Percentiles rank a stretch among this genome's conserved stretches.
phyloP scores from a whole-genome alignment of 345 rosid species.

The Carallia pectinifolia region DNA sequence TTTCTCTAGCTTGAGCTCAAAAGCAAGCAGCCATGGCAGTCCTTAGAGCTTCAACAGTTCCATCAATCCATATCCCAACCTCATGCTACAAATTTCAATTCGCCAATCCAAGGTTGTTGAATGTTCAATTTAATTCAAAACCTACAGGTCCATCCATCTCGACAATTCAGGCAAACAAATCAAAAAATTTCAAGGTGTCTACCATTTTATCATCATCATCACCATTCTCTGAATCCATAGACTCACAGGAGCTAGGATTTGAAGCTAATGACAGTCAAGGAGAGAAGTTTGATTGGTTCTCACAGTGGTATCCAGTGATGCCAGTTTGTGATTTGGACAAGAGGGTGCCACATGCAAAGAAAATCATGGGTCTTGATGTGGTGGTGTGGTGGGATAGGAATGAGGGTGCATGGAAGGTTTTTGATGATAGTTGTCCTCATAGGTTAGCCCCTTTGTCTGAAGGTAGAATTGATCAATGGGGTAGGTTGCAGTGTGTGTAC shows the following conservation, averaged over 20 bases:
- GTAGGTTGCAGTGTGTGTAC: slow-evolving; percentile 69
- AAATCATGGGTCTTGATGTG: slow-evolving; percentile 57
- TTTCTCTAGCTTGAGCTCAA: too few relatives aligned
- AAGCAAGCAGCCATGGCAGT: too few relatives aligned
- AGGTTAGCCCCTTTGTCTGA: slow-evolving; percentile 64
- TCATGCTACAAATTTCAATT: too few relatives aligned
- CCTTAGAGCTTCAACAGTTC: too few relatives aligned
- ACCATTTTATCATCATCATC: slow-evolving; percentile 32
- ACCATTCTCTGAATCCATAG: slow-evolving; percentile 11
- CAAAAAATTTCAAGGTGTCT: background rate
- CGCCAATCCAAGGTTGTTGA: too few relatives aligned
- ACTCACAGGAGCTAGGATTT: slow-evolving; percentile 23
- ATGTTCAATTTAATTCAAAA: too few relatives aligned
- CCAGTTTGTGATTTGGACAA: slow-evolving; percentile 67
- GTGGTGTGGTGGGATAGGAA: slow-evolving; percentile 78
- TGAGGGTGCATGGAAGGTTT: slow-evolving; percentile 51
- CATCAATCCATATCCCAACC: too few relatives aligned
- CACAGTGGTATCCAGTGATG: slow-evolving; percentile 62
- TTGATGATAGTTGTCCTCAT: slow-evolving; percentile 28
- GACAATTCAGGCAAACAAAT: background rate
- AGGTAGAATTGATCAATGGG: slow-evolving; percentile 70
- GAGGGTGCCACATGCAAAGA: slow-evolving; percentile 57
- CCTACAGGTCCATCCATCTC: background rate
- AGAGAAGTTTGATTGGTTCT: slow-evolving; percentile 56
- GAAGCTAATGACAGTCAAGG: slow-evolving; percentile 8